These are phyloP conservation scores for Beauveria australis DNA, from an alignment of 2,329 filamentous ascomycete species.

Conservation along the genomic window DNA sequence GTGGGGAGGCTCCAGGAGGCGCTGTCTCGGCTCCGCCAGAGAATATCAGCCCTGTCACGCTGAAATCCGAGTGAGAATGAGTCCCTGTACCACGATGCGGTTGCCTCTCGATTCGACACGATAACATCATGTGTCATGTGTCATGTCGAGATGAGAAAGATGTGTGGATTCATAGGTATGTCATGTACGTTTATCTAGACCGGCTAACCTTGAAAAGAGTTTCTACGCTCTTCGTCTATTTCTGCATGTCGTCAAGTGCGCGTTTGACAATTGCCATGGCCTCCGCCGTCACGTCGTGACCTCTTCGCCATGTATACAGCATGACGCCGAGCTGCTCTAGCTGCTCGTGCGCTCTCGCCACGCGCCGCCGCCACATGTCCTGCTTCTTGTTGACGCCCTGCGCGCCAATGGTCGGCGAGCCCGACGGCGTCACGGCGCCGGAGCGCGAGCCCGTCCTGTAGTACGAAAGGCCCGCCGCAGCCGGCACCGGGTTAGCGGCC, in stretches of 20 bases:
- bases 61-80: too few relatives aligned
- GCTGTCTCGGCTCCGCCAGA: too few relatives aligned
- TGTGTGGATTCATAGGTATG: background rate
- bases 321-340: slow-evolving; percentile 58
- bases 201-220: background rate
- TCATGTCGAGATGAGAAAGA: background rate
- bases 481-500: slow-evolving; percentile 16
- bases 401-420: slow-evolving; percentile 27
- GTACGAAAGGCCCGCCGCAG: slow-evolving; percentile 17
- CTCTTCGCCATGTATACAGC: slow-evolving; percentile 65
- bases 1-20: too few relatives aligned
- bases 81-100: too few relatives aligned
- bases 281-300: slow-evolving; percentile 60
- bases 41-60: too few relatives aligned
- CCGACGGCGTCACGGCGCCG: slow-evolving; percentile 25
- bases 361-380: slow-evolving; percentile 62
- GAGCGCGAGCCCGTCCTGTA: slow-evolving; percentile 20
- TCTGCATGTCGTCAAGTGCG: slow-evolving; percentile 37
- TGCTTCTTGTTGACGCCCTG: slow-evolving; percentile 55
- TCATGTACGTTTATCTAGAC: background rate
- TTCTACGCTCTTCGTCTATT: slow-evolving; percentile 11
- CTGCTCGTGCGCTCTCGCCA: slow-evolving; percentile 54
- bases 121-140: background rate
- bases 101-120: too few relatives aligned
- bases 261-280: slow-evolving; percentile 56